Conservation (phyloP, 495 filamentous ascomycete genomes). For the Amphirosellinia nigrospora region DNA sequence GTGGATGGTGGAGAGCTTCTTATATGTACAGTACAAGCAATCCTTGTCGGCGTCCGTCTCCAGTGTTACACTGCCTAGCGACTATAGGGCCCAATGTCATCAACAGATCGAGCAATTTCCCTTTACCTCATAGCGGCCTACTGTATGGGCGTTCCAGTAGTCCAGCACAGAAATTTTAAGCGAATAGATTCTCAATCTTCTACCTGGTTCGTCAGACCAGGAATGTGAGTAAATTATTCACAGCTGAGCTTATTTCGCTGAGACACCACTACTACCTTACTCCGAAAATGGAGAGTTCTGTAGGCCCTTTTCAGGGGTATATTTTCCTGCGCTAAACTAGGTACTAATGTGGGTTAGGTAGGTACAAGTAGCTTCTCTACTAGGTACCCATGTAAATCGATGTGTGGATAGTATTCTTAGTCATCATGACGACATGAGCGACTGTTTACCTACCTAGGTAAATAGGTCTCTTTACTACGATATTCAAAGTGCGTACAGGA, state of each 20-base stretch:
- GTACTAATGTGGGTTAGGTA: no score
- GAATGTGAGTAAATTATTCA: constrained; percentile 6
- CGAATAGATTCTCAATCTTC: background rate
- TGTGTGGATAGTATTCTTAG: background rate
- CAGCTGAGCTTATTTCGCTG: background rate
- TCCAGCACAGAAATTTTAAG: background rate
- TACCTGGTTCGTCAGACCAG: background rate
- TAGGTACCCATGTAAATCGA: no score
- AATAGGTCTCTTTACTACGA: background rate
- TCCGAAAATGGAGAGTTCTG: background rate
- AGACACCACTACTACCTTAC: background rate
- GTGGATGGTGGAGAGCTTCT: no score
- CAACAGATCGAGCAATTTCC: no score
- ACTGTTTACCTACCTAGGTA: background rate
- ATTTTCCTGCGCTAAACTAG: no score
- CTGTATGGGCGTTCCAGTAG: background rate
- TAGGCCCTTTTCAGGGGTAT: background rate
- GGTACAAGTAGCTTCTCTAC: no score
- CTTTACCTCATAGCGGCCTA: no score
- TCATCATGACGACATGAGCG: background rate
- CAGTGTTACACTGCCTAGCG: constrained; percentile 2
- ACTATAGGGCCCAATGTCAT: no score
- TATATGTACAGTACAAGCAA: background rate
- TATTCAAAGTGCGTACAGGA: background rate
- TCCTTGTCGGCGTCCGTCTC: background rate